Conservation (phyloP, 2,329 filamentous ascomycete genomes). For the Parastagonospora avenae region DNA sequence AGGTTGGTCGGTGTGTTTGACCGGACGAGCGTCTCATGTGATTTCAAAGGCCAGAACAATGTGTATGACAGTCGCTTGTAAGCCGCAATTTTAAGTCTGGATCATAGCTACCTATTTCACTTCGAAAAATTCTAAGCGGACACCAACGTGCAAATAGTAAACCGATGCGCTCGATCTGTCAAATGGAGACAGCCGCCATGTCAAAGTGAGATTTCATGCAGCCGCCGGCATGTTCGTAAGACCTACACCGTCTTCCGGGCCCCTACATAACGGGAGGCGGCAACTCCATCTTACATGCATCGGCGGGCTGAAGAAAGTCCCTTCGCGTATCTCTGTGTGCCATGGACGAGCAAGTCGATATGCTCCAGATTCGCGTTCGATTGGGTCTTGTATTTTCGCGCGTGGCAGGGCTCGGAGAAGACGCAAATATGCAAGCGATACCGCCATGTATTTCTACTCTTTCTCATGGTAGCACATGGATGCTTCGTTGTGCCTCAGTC, state of each 20-base stretch:
- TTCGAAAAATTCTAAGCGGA: too few species aligned
- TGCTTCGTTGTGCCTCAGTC: background rate
- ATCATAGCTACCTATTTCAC: background rate
- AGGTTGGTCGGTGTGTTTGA: too few species aligned
- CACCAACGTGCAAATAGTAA: background rate
- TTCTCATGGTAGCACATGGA: background rate
- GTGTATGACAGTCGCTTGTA: too few species aligned
- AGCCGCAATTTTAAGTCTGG: background rate
- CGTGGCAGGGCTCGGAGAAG: background rate
- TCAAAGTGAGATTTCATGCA: slow-evolving; percentile 9
- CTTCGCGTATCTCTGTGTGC: slow-evolving; percentile 4
- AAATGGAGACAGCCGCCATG: slow-evolving; percentile 12
- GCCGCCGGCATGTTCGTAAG: slow-evolving; percentile 2
- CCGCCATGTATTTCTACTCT: too few species aligned
- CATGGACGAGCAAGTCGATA: background rate
- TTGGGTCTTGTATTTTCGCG: background rate
- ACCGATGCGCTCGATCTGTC: slow-evolving; percentile 3
- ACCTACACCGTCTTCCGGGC: slow-evolving; percentile 13
- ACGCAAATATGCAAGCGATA: too few species aligned
- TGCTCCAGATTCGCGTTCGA: slow-evolving; percentile 5
- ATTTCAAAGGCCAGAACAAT: too few species aligned
- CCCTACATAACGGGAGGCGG: slow-evolving; percentile 32
- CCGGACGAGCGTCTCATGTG: too few species aligned
- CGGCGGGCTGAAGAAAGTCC: slow-evolving; percentile 1
- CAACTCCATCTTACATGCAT: slow-evolving; percentile 21